Evolutionary conservation across 106 monocot genomes (phyloP).

Genomic region (Acanthochlamys bracteata): DNA sequence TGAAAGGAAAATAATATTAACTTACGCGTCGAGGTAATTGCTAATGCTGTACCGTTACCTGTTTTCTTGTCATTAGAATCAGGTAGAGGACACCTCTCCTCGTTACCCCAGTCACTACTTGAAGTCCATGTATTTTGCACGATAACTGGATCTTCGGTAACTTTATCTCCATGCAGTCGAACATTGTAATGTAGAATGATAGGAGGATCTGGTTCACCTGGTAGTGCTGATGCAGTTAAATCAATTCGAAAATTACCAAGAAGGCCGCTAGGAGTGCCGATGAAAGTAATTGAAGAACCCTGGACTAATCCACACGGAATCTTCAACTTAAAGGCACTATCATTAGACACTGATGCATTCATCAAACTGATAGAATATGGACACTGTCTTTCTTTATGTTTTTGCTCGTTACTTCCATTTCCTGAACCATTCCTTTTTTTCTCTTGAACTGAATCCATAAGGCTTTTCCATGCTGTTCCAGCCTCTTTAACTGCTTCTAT

Average conservation of each 20-base stretch:
- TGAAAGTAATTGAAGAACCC: constrained; percentile 85
- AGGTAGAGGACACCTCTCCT: constrained; percentile 83
- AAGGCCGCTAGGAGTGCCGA: constrained; percentile 76
- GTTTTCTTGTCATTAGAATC: constrained; percentile 32
- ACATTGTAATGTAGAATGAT: constrained; percentile 87
- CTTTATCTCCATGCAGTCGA: constrained; percentile 78
- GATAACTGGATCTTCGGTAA: constrained; percentile 91
- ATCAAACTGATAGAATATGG: constrained; percentile 83
- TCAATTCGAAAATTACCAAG: constrained; percentile 79
- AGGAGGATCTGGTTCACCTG: constrained; percentile 85
- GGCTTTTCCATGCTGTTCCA: constrained; percentile 50
- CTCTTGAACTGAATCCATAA: constrained; percentile 53
- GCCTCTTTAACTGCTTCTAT: constrained; percentile 80
- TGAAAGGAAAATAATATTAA: no score
- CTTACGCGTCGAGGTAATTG: no score
- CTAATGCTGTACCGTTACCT: constrained; percentile 28
- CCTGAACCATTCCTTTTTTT: constrained; percentile 25
- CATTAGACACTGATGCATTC: constrained; percentile 53
- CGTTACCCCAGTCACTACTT: constrained; percentile 72
- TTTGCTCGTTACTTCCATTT: constrained; percentile 27
- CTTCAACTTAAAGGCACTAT: constrained; percentile 39
- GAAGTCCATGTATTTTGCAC: constrained; percentile 95
- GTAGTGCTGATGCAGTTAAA: constrained; percentile 53
- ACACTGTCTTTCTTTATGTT: constrained; percentile 60
- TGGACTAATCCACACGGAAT: constrained; percentile 93